phyloP scores from a whole-genome alignment of 805 yeast species.

The Barnettozyma sp. region DNA sequence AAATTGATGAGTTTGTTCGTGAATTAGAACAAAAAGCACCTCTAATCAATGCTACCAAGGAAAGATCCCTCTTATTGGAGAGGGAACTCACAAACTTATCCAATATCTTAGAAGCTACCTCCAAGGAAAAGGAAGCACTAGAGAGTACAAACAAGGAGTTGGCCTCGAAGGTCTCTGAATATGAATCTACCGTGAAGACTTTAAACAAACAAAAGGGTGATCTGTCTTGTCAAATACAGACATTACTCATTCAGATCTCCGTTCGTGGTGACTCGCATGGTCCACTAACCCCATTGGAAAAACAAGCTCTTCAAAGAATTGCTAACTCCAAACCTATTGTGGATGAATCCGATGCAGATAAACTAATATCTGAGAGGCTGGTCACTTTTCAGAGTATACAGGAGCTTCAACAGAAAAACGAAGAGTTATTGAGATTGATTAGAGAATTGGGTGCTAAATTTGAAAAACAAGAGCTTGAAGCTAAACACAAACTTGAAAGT shows the following conservation, averaged over 20 bases:
- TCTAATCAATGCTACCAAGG: slow-evolving; percentile 57
- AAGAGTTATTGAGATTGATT: slow-evolving; percentile 59
- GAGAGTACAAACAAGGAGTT: slow-evolving; percentile 21
- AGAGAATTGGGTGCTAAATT: slow-evolving; percentile 67
- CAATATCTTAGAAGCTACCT: slow-evolving; percentile 45
- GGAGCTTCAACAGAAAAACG: slow-evolving; percentile 69
- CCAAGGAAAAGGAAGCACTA: slow-evolving; percentile 41
- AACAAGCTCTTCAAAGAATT: slow-evolving; percentile 52
- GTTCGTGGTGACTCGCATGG: slow-evolving; percentile 48
- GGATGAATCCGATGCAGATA: slow-evolving; percentile 60
- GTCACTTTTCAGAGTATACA: slow-evolving; percentile 58
- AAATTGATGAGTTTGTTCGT: slow-evolving; percentile 60
- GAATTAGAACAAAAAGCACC: slow-evolving; percentile 82
- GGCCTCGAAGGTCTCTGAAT: slow-evolving; percentile 22
- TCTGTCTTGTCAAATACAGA: slow-evolving; percentile 76
- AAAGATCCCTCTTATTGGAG: slow-evolving; percentile 50
- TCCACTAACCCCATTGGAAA: slow-evolving; percentile 61
- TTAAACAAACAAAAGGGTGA: slow-evolving; percentile 59
- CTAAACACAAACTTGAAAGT: slow-evolving; percentile 29
- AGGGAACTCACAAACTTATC: slow-evolving; percentile 48
- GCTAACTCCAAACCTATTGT: slow-evolving; percentile 26
- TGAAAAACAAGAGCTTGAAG: slow-evolving; percentile 49
- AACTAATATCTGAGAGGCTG: slow-evolving; percentile 63
- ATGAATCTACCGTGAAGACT: slow-evolving; percentile 32
- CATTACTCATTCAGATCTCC: slow-evolving; percentile 58